These are phyloP conservation scores for Penicillium vulpinum DNA, from an alignment of 2,329 filamentous ascomycete species.

Conservation along the genomic window DNA sequence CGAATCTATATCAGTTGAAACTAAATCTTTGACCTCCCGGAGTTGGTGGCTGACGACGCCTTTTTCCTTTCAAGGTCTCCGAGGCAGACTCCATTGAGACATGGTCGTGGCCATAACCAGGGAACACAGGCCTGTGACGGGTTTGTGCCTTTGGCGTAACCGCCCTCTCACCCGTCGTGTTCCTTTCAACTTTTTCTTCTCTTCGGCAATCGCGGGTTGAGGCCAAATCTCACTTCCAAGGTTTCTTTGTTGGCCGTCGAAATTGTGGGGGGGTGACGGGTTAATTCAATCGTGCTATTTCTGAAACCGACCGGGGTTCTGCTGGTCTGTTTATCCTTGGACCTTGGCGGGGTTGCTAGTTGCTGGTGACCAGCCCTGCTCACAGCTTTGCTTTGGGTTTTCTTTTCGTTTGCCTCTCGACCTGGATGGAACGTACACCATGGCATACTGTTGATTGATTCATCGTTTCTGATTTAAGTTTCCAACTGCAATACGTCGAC, in stretches of 20 bases:
- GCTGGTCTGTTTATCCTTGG: background rate
- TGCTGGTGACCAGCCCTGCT: background rate
- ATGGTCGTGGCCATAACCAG: background rate
- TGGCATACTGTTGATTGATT: background rate
- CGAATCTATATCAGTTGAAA: background rate
- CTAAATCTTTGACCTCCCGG: slow-evolving; percentile 2
- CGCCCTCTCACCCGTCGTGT: slow-evolving; percentile 2
- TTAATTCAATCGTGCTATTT: background rate
- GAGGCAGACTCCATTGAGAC: background rate
- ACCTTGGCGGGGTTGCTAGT: background rate
- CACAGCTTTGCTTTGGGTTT: background rate
- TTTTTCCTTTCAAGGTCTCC: background rate
- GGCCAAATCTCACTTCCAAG: background rate
- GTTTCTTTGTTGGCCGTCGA: background rate
- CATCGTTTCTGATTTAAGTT: background rate
- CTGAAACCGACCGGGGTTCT: background rate
- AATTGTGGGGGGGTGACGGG: background rate
- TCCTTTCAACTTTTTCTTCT: slow-evolving; percentile 1
- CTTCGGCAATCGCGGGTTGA: slow-evolving; percentile 6
- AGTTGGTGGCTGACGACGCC: slow-evolving; percentile 6
- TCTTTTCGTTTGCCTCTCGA: background rate
- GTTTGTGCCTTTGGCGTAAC: slow-evolving; percentile 6
- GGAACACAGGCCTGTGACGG: slow-evolving; percentile 9
- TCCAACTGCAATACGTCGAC: background rate
- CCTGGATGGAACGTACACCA: background rate